Evolutionary conservation across 2,329 filamentous ascomycete species (phyloP).

Genomic region (Coniella lustricola): DNA sequence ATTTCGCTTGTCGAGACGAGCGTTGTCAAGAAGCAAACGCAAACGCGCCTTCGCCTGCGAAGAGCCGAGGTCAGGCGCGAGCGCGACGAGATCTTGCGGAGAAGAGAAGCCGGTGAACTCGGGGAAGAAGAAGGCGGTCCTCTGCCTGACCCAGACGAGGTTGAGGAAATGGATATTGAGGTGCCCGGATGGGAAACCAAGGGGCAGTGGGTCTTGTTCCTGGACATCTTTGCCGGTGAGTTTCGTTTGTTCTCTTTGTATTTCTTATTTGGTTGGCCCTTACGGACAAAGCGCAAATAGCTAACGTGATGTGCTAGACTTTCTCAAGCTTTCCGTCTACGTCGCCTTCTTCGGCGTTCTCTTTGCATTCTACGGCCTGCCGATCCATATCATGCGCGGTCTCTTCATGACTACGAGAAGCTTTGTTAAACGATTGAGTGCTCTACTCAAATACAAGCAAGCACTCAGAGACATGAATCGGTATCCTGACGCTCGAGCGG

Average conservation of each 20-base stretch:
- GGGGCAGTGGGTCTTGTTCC: constrained; percentile 81
- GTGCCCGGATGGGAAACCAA: constrained; percentile 96
- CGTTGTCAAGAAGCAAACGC: constrained; percentile 68
- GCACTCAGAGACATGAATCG: constrained; percentile 92
- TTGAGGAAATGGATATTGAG: constrained; percentile 91
- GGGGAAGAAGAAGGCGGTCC: constrained; percentile 41
- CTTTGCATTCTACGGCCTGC: constrained; percentile 87
- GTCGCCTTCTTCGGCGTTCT: constrained; percentile 89
- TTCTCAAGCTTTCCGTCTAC: constrained; percentile 85
- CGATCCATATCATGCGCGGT: constrained; percentile 94
- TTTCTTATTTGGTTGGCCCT: background rate
- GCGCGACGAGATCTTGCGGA: constrained; percentile 43
- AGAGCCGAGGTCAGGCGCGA: constrained; percentile 60
- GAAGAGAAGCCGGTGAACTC: constrained; percentile 38
- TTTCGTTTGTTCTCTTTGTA: background rate
- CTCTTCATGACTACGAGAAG: constrained; percentile 90
- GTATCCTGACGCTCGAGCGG: constrained; percentile 83
- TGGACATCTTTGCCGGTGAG: constrained; percentile 77
- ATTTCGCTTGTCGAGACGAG: constrained; percentile 72
- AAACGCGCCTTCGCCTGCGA: constrained; percentile 58
- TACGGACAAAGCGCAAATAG: background rate
- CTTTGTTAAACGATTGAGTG: constrained; percentile 81
- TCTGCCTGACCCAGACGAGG: constrained; percentile 55
- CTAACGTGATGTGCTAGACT: constrained; percentile 47
- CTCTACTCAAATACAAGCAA: constrained; percentile 82